Evolutionary conservation across 2,329 filamentous ascomycete genomes (phyloP), one percentile per base, ranked within the genome.

Genomic region (Fusarium napiforme): DNA sequence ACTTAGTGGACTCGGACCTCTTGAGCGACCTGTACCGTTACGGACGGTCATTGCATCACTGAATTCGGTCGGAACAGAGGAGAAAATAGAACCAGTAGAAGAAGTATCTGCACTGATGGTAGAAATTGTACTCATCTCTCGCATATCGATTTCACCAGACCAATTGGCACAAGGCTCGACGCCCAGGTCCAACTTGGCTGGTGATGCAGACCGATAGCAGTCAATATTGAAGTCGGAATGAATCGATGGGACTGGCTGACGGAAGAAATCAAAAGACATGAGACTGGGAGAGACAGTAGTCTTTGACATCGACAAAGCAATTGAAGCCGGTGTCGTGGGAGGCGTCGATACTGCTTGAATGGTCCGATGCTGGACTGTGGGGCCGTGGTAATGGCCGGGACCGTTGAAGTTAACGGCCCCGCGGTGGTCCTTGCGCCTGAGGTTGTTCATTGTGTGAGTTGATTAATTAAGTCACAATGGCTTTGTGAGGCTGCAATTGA

Each of bases 1-100:
- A 39, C 60, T 65, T 43, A 74, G 62, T 9, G 79, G 79, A 60
- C 79, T 81, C 1, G 75, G 75, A 4, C 71, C 75, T n/a, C 73
- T 71, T 6, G 79, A 78, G 28, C 34, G 60, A 52, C 32, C 57
- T 37, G 45, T 65, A 52, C 39, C 59, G 53, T 46, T 74, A 18
- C 64, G 59, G 18, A 69, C 50, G 12, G 66, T 75, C 18, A 76
- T 46, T 42, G 72, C 60, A 49, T 80, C 78, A 23, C 75, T 72
- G 2, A 64, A 45, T 10, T 81, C 80, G 9, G 79, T 81, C n/a
- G 76, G 76, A 1, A 80, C 67, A 4, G 80, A 77, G 0, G 81
- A 82, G 10, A 79, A 43, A 6, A 78, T 73, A 7, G 79, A 81
- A 15, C 78, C 77, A 7, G 74, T 72, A 8, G 81, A 81, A 2